Evolutionary conservation across 2,329 filamentous ascomycete genomes (phyloP).

Genomic region (Xylaria polymorpha): DNA sequence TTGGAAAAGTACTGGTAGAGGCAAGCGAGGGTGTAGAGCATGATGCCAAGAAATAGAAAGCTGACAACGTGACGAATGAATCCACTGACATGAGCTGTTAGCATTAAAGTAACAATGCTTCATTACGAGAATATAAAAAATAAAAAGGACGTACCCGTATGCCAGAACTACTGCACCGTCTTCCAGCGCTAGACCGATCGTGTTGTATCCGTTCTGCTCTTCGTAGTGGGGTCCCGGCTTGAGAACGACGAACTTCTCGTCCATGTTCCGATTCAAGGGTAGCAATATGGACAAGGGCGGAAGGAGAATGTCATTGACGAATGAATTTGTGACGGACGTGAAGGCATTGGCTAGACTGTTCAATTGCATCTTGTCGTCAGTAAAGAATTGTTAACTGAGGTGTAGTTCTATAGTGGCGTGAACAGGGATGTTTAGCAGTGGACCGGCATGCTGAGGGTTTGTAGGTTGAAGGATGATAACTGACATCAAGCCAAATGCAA

Average conservation of each 20-base stretch:
- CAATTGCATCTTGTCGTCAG: conserved; percentile 11
- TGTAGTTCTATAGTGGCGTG: background rate
- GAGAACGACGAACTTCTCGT: conserved; percentile 78
- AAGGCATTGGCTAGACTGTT: conserved; percentile 75
- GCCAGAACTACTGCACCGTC: conserved; percentile 79
- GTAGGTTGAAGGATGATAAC: conserved; percentile 40
- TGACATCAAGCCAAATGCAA: conserved; percentile 80
- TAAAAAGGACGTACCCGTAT: conserved; percentile 69
- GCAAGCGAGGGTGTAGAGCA: conserved; percentile 72
- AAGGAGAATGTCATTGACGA: conserved; percentile 76
- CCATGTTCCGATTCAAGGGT: conserved; percentile 76
- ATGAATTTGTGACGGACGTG: conserved; percentile 76
- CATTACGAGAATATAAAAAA: background rate
- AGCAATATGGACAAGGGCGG: conserved; percentile 76
- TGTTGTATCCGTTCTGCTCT: conserved; percentile 71
- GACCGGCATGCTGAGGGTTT: background rate
- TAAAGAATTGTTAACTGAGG: background rate
- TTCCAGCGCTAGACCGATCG: conserved; percentile 72
- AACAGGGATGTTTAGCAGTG: conserved; percentile 8
- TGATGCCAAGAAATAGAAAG: conserved; percentile 73
- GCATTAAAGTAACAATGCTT: background rate
- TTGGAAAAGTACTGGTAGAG: conserved; percentile 70
- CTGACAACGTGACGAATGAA: conserved; percentile 74
- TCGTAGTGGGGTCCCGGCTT: conserved; percentile 66
- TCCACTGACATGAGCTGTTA: conserved; percentile 52